Evolutionary conservation across 441 rosid genomes (phyloP).

Genomic region (Metrosideros polymorpha): DNA sequence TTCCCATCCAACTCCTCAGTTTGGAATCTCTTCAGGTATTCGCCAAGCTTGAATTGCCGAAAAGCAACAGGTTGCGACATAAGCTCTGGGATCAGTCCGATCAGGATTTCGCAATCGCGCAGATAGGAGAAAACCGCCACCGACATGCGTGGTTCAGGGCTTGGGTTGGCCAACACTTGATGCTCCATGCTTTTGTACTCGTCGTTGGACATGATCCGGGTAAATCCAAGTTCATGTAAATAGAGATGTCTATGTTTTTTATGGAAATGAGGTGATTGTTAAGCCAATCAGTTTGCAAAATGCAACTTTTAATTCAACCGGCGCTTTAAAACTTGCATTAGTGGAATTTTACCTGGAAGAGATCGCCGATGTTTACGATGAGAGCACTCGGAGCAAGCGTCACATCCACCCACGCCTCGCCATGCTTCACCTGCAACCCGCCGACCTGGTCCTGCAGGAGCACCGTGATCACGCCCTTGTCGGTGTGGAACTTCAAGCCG

Average conservation of each 20-base stretch:
- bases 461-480: conserved; percentile 37
- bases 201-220: conserved; percentile 42
- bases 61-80: conserved; percentile 27
- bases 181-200: conserved; percentile 44
- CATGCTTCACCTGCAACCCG: conserved; percentile 41
- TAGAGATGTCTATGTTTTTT: background rate
- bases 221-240: background rate
- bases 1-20: conserved; percentile 32
- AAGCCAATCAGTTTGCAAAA: background rate
- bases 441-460: conserved; percentile 33
- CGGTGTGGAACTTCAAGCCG: conserved; percentile 33
- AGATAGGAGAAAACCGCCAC: conserved; percentile 31
- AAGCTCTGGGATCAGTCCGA: conserved; percentile 30
- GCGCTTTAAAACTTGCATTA: background rate
- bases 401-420: conserved; percentile 30
- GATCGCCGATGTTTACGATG: conserved; percentile 39
- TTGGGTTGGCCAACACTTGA: conserved; percentile 36
- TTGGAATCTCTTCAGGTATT: conserved; percentile 26
- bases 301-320: background rate
- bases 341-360: conserved; percentile 26
- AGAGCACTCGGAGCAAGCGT: conserved; percentile 36
- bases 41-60: conserved; percentile 11
- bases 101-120: conserved; percentile 10
- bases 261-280: background rate
- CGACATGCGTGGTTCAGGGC: conserved; percentile 24